Conservation (phyloP, 139 green algal genomes). For the Chlorella sp. region DNA sequence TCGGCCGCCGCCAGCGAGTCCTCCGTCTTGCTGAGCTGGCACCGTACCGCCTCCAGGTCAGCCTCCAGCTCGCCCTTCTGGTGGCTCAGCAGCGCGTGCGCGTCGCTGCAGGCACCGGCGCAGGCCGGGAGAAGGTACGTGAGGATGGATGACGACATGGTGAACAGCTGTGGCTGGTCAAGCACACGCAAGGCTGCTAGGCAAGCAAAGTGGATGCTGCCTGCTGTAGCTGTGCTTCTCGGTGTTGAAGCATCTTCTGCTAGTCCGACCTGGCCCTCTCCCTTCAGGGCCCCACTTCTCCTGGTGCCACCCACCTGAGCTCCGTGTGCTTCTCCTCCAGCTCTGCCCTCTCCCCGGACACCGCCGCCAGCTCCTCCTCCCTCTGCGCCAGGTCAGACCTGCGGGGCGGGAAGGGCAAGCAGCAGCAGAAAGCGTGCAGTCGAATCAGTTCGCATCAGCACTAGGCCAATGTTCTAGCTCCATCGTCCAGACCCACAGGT, state of each 20-base stretch:
- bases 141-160: no score
- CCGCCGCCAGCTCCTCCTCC: constrained; percentile 48
- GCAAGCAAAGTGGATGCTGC: background rate
- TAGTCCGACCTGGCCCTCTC: background rate
- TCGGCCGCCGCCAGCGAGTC: constrained; percentile 36
- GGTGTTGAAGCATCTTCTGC: background rate
- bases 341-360: constrained; percentile 44
- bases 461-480: no score
- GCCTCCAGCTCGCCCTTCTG: constrained; percentile 39
- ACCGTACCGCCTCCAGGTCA: constrained; percentile 18
- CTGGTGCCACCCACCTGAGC: constrained; percentile 14
- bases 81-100: constrained; percentile 31
- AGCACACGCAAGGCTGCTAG: background rate
- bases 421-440: no score
- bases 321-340: constrained; percentile 49
- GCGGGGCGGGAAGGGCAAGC: background rate
- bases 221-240: background rate
- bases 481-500: no score
- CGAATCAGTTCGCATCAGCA: no score
- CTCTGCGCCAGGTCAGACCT: constrained; percentile 48
- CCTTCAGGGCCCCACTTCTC: background rate
- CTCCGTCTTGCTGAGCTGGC: background rate
- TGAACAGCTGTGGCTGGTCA: background rate
- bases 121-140: background rate
- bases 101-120: constrained; percentile 11